Base-by-base conservation (phyloP, 2,329 filamentous ascomycete species). In the Curvularia lunata region DNA sequence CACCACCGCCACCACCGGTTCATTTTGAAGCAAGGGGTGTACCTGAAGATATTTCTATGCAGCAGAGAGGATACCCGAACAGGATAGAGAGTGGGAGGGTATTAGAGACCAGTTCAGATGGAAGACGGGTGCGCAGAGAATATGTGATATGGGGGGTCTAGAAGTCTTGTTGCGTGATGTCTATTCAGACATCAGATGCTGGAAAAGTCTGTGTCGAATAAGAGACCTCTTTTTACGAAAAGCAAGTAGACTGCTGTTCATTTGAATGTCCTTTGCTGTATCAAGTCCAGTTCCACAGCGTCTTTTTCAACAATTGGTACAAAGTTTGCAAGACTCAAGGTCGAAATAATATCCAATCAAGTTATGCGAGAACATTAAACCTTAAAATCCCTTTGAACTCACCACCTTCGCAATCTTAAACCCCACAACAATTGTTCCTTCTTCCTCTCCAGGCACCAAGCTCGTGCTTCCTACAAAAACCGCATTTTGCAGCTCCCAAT, bases 381-480 rank as follows among this genome's bases (percentile, higher is more conserved):
- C 27, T 21, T 12, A 42, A 42, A 8, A 2, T 2, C 28, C 18
- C 18, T 32, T 34, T n/a, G 10, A 13, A 23, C 18, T 34, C 27
- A 16, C 3, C 0, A 47, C 43, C 43, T 21, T 23, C 12, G 18
- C 43, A 21, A 47, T 32, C 10, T 8, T 32, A 32, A 47, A 47
- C 2, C 18, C 10, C 18, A 34, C 28, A 6, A 19, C 18, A 32
- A 32, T 32, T 2, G 5, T 32, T 8, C 46, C 46, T 4, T 51
- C 46, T 4, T 40, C 48, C 23, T 48, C 21, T 47, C 55, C 51
- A 27, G 30, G n/a, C 46, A 4, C 34, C 41, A 47, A 23, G 40
- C 4, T 42, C 6, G 52, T 50, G 28, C 30, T 58, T 10, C 55
- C 55, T 9, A 56, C 54, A 51, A 46, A 56, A 13, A 56, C 54